phyloP scores from a whole-genome alignment of 1,139 yeast genomes.

The Lodderomyces parapsilosis region DNA sequence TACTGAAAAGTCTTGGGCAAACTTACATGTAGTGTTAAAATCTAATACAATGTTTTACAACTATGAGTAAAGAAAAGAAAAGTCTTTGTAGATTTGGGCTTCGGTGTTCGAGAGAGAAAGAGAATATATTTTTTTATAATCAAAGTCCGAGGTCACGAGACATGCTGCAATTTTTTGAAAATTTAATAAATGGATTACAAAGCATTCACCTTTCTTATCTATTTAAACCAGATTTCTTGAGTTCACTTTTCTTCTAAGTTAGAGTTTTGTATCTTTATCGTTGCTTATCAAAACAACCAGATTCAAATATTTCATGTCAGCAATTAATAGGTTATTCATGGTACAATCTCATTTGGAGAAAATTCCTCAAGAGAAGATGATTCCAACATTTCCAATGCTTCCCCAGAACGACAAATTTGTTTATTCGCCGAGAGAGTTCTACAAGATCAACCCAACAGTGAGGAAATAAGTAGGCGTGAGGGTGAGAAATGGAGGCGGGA shows the following conservation, averaged over 20 bases:
- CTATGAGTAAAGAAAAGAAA: not conserved
- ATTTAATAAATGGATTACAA: not conserved
- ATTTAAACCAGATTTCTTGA: not conserved
- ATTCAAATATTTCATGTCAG: slow-evolving; percentile 6
- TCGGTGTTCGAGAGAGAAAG: no score
- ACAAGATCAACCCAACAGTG: not conserved
- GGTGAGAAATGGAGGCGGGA: not conserved
- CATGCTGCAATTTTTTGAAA: slow-evolving; percentile 3
- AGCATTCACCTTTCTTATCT: not conserved
- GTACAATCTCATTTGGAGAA: slow-evolving; percentile 19
- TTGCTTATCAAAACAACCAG: not conserved
- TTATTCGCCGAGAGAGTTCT: slow-evolving; percentile 1
- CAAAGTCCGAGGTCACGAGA: slow-evolving; percentile 5
- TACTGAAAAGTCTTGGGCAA: not conserved
- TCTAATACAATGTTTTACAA: not conserved
- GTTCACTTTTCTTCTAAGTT: no score
- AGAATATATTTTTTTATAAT: no score
- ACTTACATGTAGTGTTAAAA: not conserved
- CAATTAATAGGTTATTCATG: slow-evolving; percentile 20
- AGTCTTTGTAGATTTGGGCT: no score
- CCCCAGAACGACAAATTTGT: not conserved
- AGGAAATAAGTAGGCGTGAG: not conserved
- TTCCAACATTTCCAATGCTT: not conserved
- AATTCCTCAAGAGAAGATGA: not conserved
- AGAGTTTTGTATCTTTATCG: no score